phyloP scores from a whole-genome alignment of 2,329 filamentous ascomycete genomes.

The Nectriaceae sp. region DNA sequence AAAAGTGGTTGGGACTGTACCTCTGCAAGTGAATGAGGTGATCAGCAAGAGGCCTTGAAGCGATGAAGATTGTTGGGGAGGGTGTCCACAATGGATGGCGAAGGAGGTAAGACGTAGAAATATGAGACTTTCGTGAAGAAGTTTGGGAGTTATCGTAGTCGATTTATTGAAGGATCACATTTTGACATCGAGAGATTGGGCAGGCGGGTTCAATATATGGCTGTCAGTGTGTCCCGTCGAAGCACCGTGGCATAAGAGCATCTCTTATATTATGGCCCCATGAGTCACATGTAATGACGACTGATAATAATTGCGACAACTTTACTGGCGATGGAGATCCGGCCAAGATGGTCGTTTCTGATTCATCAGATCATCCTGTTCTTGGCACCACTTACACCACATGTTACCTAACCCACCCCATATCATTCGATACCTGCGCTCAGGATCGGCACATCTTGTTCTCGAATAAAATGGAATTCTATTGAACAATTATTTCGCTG shows the following conservation, averaged over 20 bases:
- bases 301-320: background rate
- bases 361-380: conserved; percentile 14
- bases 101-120: no score
- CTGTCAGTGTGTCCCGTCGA: conserved; percentile 5
- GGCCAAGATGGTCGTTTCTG: conserved; percentile 10
- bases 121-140: no score
- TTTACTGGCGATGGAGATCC: background rate
- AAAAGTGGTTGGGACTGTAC: no score
- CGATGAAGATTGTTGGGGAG: no score
- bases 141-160: no score
- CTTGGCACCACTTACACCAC: conserved; percentile 17
- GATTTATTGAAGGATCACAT: no score
- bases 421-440: conserved; percentile 1
- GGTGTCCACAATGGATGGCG: no score
- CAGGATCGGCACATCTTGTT: background rate
- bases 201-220: background rate
- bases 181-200: no score
- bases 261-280: conserved; percentile 3
- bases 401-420: conserved; percentile 2
- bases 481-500: no score
- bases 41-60: no score
- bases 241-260: conserved; percentile 6
- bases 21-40: no score
- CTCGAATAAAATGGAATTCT: no score
- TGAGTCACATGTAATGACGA: background rate